A percentile compares a stretch with the other conserved stretches of the same genome.
These are phyloP conservation scores for Blastomyces silverae DNA, from an alignment of 2,329 filamentous ascomycete genomes.

Conservation along the genomic window DNA sequence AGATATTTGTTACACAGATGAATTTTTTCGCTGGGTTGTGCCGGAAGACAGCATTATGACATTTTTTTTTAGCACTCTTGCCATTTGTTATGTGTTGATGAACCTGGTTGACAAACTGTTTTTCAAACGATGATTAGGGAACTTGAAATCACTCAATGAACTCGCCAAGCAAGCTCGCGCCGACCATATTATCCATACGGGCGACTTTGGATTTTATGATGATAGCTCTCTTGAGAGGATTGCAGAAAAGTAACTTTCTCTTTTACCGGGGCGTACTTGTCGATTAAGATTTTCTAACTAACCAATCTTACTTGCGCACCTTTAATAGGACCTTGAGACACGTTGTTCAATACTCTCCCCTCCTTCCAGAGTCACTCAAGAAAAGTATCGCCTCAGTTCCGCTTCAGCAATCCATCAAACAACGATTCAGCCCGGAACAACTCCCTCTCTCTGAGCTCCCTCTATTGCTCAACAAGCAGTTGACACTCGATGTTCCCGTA, in stretches of 20 bases:
- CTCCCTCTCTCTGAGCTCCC: slow-evolving; percentile 89
- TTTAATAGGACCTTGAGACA: slow-evolving; percentile 79
- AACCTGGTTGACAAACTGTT: background rate
- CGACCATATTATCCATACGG: slow-evolving; percentile 97
- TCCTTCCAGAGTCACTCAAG: slow-evolving; percentile 72
- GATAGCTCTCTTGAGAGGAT: slow-evolving; percentile 92
- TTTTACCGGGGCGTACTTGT: slow-evolving; percentile 1
- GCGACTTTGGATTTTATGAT: slow-evolving; percentile 99
- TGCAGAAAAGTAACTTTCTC: slow-evolving; percentile 79
- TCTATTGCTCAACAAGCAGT: slow-evolving; percentile 75
- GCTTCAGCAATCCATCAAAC: slow-evolving; percentile 65
- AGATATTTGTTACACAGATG: background rate
- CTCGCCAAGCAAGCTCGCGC: slow-evolving; percentile 90
- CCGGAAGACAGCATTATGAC: background rate
- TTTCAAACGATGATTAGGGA: slow-evolving; percentile 54
- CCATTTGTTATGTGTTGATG: slow-evolving; percentile 2
- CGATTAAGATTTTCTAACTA: background rate
- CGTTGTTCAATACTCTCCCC: slow-evolving; percentile 94
- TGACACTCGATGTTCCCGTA: slow-evolving; percentile 90
- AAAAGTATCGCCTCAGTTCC: slow-evolving; percentile 60
- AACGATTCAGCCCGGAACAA: slow-evolving; percentile 71
- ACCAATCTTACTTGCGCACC: background rate
- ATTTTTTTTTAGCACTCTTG: background rate
- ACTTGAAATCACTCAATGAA: slow-evolving; percentile 90
- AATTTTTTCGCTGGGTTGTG: background rate